phyloP scores from a whole-genome alignment of 257 asterid species.

The Penstemon barbatus region DNA sequence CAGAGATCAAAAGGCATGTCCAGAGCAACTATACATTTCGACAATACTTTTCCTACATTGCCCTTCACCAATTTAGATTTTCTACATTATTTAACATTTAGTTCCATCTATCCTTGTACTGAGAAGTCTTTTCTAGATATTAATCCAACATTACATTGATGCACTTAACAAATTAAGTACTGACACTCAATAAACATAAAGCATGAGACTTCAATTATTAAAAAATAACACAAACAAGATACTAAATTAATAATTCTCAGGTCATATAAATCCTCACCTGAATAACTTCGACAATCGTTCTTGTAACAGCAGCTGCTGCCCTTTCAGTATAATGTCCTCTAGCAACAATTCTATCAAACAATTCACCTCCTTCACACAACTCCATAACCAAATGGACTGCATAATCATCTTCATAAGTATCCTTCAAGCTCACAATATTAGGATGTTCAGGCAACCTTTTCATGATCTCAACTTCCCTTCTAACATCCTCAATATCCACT shows the following conservation, averaged over 20 bases:
- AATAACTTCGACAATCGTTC: constrained; percentile 62
- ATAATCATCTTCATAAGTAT: constrained; percentile 54
- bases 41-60: too few relatives aligned
- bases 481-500: constrained; percentile 63
- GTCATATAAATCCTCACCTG: constrained; percentile 38
- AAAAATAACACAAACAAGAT: neutral
- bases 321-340: constrained; percentile 63
- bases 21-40: too few relatives aligned
- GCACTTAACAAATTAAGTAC: constrained; percentile 7
- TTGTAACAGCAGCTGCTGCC: constrained; percentile 57
- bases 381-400: constrained; percentile 68
- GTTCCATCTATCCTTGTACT: constrained; percentile 3
- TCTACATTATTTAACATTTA: neutral
- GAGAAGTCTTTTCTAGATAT: neutral
- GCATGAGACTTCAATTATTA: constrained; percentile 4
- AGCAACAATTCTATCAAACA: constrained; percentile 63
- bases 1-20: too few relatives aligned
- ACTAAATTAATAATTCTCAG: neutral
- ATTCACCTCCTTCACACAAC: constrained; percentile 66
- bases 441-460: constrained; percentile 56
- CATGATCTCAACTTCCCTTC: constrained; percentile 66
- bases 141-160: neutral
- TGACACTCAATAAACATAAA: constrained; percentile 4
- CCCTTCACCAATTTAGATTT: neutral
- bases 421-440: constrained; percentile 59